Evolutionary conservation across 495 filamentous ascomycete species (phyloP).

Genomic region (Cryomyces antarcticus): DNA sequence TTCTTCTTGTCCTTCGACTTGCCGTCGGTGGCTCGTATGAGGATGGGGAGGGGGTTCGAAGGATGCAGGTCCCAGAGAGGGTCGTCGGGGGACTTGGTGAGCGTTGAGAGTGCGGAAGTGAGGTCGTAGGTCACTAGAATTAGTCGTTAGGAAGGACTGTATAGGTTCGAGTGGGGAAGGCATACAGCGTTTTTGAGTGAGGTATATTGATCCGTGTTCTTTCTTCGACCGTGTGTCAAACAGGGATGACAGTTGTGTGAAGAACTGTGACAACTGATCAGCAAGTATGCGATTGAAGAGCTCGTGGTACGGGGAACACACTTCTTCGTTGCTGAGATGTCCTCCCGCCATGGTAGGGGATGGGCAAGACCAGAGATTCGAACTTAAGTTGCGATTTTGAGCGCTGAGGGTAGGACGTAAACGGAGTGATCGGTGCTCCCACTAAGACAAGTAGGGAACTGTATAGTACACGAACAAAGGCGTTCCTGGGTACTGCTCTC

Average conservation of each 20-base stretch:
- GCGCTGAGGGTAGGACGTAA: too few relatives aligned
- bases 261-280: slow-evolving; percentile 43
- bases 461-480: too few relatives aligned
- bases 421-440: too few relatives aligned
- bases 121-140: slow-evolving; percentile 10
- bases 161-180: slow-evolving; percentile 1
- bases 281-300: slow-evolving; percentile 2
- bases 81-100: slow-evolving; percentile 16
- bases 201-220: slow-evolving; percentile 54
- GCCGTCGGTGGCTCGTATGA: slow-evolving; percentile 72
- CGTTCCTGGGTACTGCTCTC: not conserved
- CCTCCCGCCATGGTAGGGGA: slow-evolving; percentile 25
- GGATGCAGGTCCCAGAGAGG: slow-evolving; percentile 34
- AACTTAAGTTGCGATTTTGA: too few relatives aligned
- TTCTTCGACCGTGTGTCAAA: slow-evolving; percentile 47
- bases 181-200: slow-evolving; percentile 69
- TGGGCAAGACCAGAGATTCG: too few relatives aligned
- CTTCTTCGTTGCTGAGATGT: slow-evolving; percentile 57
- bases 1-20: slow-evolving; percentile 31
- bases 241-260: slow-evolving; percentile 52
- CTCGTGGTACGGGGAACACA: slow-evolving; percentile 17
- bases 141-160: not conserved
- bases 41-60: slow-evolving; percentile 38
- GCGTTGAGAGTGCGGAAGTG: slow-evolving; percentile 1
- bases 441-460: too few relatives aligned